Percentiles rank a stretch among this genome's conserved stretches.
Conservation (phyloP, 2,329 filamentous ascomycete genomes). For the Aspergillus spinulosporus region DNA sequence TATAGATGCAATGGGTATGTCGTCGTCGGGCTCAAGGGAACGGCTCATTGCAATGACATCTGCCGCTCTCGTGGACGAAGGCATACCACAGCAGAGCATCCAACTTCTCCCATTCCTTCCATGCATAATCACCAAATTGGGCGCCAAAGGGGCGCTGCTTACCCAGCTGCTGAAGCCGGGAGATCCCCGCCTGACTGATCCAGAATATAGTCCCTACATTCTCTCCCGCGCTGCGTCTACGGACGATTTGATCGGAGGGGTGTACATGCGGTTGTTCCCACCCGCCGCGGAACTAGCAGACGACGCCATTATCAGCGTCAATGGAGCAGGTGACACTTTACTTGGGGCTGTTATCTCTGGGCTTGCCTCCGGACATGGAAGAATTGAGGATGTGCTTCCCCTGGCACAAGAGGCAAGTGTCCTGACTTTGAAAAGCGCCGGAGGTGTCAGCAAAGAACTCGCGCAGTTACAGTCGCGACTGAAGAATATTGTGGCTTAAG, state of each 20-base stretch:
- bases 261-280: constrained; percentile 79
- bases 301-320: constrained; percentile 78
- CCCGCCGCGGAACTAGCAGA: constrained; percentile 61
- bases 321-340: constrained; percentile 93
- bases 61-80: constrained; percentile 68
- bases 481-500: background rate
- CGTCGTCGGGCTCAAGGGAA: constrained; percentile 65
- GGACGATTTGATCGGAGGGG: constrained; percentile 66
- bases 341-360: constrained; percentile 81
- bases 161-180: constrained; percentile 67
- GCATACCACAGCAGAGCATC: constrained; percentile 78
- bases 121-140: constrained; percentile 80
- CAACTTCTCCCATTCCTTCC: constrained; percentile 88
- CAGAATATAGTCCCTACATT: constrained; percentile 67
- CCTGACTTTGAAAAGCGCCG: constrained; percentile 70
- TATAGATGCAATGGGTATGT: constrained; percentile 76
- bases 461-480: constrained; percentile 7
- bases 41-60: constrained; percentile 70
- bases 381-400: constrained; percentile 65
- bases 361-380: constrained; percentile 56
- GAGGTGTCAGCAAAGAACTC: constrained; percentile 61
- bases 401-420: constrained; percentile 80
- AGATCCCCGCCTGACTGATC: constrained; percentile 66
- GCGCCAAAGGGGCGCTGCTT: constrained; percentile 71
- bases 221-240: constrained; percentile 62